These are phyloP conservation scores for Penicillium palitans DNA, from an alignment of 2,329 filamentous ascomycete genomes.

Conservation along the genomic window DNA sequence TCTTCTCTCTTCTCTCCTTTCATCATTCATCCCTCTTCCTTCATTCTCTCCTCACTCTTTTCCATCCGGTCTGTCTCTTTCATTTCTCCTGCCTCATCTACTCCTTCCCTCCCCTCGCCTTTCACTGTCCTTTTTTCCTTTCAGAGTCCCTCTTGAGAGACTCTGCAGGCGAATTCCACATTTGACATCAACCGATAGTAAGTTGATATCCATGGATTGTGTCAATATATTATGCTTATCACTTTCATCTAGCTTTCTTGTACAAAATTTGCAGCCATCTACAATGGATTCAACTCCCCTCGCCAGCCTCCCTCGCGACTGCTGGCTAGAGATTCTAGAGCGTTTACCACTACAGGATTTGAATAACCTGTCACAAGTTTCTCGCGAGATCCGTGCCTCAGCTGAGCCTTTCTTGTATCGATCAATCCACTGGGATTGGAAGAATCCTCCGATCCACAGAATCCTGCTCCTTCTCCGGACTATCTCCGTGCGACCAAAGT, in stretches of 20 bases:
- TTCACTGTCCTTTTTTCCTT: not conserved
- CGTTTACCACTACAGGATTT: not conserved
- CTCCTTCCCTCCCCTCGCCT: no score
- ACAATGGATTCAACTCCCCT: not conserved
- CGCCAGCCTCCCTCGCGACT: not conserved
- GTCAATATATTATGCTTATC: not conserved
- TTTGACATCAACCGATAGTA: not conserved
- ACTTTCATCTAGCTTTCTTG: not conserved
- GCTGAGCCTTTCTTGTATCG: not conserved
- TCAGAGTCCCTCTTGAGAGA: not conserved
- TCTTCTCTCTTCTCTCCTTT: not conserved
- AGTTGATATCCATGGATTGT: not conserved
- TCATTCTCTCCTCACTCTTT: not conserved
- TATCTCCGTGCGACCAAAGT: not conserved
- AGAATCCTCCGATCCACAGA: not conserved
- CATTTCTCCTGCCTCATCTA: not conserved
- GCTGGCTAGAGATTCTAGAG: not conserved
- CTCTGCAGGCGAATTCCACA: not conserved
- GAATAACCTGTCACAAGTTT: not conserved
- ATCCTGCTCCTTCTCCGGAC: not conserved
- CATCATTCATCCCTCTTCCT: not conserved
- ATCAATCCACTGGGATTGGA: slow-evolving; percentile 2
- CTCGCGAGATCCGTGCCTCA: not conserved
- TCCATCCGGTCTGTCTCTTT: not conserved
- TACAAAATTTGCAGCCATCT: no score